Conservation (phyloP, 495 filamentous ascomycete species). For the Xylaria intraflava region DNA sequence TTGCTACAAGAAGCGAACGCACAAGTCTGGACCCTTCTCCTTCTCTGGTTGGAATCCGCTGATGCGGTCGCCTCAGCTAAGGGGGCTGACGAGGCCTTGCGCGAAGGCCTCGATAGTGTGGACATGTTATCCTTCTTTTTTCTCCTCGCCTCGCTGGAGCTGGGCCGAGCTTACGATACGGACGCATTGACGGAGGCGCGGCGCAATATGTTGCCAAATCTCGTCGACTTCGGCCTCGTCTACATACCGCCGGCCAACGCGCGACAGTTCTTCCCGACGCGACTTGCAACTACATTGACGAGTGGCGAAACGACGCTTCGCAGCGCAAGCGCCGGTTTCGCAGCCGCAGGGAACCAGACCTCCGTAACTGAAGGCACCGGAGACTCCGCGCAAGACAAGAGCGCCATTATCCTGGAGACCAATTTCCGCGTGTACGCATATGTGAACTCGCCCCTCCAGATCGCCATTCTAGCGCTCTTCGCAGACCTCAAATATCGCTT, state of each 20-base stretch:
- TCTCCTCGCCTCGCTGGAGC: slow-evolving; percentile 86
- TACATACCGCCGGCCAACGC: slow-evolving; percentile 53
- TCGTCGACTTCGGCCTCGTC: slow-evolving; percentile 87
- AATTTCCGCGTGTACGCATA: slow-evolving; percentile 98
- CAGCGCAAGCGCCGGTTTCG: slow-evolving; percentile 51
- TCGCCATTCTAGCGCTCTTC: slow-evolving; percentile 90
- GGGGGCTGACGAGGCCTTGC: slow-evolving; percentile 19
- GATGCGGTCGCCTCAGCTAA: slow-evolving; percentile 31
- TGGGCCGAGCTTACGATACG: slow-evolving; percentile 83
- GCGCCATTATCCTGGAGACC: slow-evolving; percentile 95
- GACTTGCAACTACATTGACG: slow-evolving; percentile 89
- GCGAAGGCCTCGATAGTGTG: slow-evolving; percentile 73
- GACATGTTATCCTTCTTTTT: slow-evolving; percentile 95
- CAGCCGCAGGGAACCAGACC: slow-evolving; percentile 38
- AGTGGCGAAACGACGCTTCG: slow-evolving; percentile 66
- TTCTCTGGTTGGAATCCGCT: slow-evolving; percentile 87
- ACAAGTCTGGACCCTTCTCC: slow-evolving; percentile 90
- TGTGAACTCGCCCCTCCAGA: slow-evolving; percentile 85
- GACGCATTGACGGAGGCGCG: slow-evolving; percentile 71
- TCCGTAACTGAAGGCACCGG: slow-evolving; percentile 30
- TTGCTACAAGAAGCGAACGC: slow-evolving; percentile 90
- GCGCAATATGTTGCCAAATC: slow-evolving; percentile 73
- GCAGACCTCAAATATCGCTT: slow-evolving; percentile 77
- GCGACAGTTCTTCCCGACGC: slow-evolving; percentile 84
- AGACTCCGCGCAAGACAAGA: slow-evolving; percentile 45